These are phyloP conservation scores for Mortierella polycephala DNA, from an alignment of 371 early-diverging fungal species.

Conservation along the genomic window DNA sequence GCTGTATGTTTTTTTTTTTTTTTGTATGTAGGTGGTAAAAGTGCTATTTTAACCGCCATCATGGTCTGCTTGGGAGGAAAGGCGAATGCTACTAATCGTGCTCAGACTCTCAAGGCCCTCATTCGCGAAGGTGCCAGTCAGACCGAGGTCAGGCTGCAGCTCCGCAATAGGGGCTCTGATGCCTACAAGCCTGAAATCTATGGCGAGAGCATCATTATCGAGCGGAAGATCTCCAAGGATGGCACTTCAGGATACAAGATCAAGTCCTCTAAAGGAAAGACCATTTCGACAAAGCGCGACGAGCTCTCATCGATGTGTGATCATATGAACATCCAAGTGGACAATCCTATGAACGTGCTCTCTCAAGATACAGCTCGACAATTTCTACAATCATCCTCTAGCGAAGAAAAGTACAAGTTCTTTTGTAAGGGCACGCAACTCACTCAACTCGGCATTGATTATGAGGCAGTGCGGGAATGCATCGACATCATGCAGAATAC, in stretches of 20 bases:
- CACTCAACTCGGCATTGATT: slow-evolving; percentile 79
- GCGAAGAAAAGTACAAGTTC: slow-evolving; percentile 88
- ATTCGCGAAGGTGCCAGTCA: slow-evolving; percentile 86
- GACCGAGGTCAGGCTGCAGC: slow-evolving; percentile 72
- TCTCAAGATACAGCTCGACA: slow-evolving; percentile 93
- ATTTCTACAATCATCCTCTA: slow-evolving; percentile 85
- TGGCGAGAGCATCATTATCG: slow-evolving; percentile 84
- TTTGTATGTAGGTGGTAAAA: slow-evolving; percentile 80
- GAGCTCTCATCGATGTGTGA: slow-evolving; percentile 88
- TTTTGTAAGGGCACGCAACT: slow-evolving; percentile 92
- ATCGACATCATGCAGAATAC: slow-evolving; percentile 68
- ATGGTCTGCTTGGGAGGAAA: slow-evolving; percentile 93
- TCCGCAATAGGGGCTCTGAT: slow-evolving; percentile 87
- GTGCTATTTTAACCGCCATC: slow-evolving; percentile 93
- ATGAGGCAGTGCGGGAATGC: slow-evolving; percentile 72
- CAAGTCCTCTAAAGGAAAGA: slow-evolving; percentile 67
- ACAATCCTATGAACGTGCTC: slow-evolving; percentile 93
- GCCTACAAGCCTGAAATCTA: slow-evolving; percentile 84
- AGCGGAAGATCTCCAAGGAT: slow-evolving; percentile 82
- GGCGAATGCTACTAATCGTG: slow-evolving; percentile 89
- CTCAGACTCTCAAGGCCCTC: slow-evolving; percentile 76
- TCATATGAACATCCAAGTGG: slow-evolving; percentile 89
- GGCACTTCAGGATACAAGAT: slow-evolving; percentile 81
- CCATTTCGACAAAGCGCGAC: slow-evolving; percentile 78
- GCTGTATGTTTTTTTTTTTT: too few species aligned